These are phyloP conservation scores for Sporothrix protearum DNA, from an alignment of 2,329 filamentous ascomycete genomes.

Conservation along the genomic window DNA sequence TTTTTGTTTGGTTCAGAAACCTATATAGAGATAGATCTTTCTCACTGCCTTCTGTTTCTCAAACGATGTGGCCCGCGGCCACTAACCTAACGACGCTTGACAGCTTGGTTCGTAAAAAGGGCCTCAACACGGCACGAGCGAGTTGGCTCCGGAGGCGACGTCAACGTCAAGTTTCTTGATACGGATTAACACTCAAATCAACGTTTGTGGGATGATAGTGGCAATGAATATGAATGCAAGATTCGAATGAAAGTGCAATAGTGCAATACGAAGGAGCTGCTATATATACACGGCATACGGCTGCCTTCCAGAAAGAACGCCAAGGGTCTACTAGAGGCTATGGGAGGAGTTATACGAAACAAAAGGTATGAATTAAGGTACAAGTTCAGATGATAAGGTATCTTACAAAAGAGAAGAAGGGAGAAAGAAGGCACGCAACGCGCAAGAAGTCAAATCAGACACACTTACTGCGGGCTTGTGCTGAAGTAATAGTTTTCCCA, in stretches of 20 bases:
- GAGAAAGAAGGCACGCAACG: neutral
- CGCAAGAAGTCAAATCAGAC: neutral
- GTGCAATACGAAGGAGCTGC: neutral
- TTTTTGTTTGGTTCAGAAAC: neutral
- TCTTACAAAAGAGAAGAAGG: neutral
- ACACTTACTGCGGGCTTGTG: conserved; percentile 43
- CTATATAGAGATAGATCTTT: no score
- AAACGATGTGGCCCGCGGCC: no score
- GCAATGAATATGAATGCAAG: no score
- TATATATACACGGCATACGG: neutral
- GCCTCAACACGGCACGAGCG: no score
- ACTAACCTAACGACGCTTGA: no score
- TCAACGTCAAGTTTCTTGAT: no score
- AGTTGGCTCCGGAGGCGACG: no score
- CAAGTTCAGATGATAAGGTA: neutral
- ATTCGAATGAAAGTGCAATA: neutral
- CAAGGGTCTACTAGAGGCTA: neutral
- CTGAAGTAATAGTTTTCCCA: conserved; percentile 98
- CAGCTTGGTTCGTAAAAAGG: no score
- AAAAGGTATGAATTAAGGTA: neutral
- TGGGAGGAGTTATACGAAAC: neutral
- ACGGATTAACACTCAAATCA: no score
- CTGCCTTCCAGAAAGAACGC: neutral
- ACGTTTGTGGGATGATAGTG: no score
- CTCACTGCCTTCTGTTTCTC: no score